These are phyloP conservation scores for Amaranthus palmeri DNA, from an alignment of 148 eudicot genomes.

Conservation along the genomic window DNA sequence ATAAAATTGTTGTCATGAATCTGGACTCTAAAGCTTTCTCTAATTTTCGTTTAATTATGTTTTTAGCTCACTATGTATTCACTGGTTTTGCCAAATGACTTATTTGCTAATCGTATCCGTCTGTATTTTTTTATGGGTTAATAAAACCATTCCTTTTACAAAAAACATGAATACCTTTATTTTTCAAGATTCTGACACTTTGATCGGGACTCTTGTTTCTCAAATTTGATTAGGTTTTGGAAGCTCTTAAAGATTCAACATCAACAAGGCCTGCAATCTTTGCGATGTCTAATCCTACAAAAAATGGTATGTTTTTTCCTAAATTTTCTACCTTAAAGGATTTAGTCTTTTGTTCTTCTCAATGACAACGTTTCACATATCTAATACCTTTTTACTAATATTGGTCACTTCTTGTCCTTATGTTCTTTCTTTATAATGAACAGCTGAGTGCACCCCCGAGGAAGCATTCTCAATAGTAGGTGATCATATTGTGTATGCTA, in stretches of 20 bases:
- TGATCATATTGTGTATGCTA: slow-evolving; percentile 72
- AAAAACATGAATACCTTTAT: not conserved
- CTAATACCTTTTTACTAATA: not conserved
- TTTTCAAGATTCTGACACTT: not conserved
- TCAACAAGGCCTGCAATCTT: slow-evolving; percentile 94
- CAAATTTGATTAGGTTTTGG: slow-evolving; percentile 53
- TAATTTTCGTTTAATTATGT: not conserved
- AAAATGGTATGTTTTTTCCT: slow-evolving; percentile 51
- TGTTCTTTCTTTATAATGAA: slow-evolving; percentile 18
- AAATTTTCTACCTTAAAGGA: no score
- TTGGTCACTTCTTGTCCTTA: not conserved
- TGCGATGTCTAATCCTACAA: slow-evolving; percentile 97
- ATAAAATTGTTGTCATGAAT: not conserved
- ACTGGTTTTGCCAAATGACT: not conserved
- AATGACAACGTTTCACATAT: not conserved
- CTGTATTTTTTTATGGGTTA: not conserved
- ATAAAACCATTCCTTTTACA: not conserved
- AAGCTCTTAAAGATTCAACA: slow-evolving; percentile 79
- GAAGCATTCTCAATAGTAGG: slow-evolving; percentile 90
- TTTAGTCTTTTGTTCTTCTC: not conserved
- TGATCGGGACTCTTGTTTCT: not conserved
- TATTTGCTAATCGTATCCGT: not conserved
- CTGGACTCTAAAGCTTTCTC: not conserved
- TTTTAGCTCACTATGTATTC: not conserved
- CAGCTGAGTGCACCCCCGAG: slow-evolving; percentile 98